These are phyloP conservation scores for Psophocarpus tetragonolobus DNA, from an alignment of 306 rosid genomes.

Conservation along the genomic window DNA sequence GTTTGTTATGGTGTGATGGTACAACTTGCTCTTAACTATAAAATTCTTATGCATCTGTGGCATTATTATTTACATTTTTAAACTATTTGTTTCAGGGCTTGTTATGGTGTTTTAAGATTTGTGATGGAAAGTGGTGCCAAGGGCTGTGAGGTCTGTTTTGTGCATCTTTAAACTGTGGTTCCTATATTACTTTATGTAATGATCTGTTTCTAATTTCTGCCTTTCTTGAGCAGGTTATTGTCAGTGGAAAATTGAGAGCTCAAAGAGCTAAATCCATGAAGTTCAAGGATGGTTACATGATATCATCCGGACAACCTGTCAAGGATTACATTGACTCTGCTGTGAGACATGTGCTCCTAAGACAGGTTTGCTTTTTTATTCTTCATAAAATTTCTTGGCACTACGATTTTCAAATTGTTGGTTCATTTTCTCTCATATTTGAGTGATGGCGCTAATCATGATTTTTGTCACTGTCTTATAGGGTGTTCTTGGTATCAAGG, in stretches of 20 bases:
- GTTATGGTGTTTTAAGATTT: slow-evolving; percentile 15
- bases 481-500: slow-evolving; percentile 20
- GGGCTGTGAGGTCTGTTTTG: slow-evolving; percentile 11
- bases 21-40: too few species aligned
- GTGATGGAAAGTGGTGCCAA: slow-evolving; percentile 25
- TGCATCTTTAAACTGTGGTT: too few species aligned
- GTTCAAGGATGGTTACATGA: slow-evolving; percentile 20
- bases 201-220: neutral
- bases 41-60: neutral
- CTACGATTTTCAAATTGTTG: neutral
- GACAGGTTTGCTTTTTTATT: neutral
- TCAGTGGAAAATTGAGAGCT: slow-evolving; percentile 9
- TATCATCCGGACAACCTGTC: slow-evolving; percentile 9
- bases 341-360: slow-evolving; percentile 1
- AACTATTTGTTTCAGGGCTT: neutral
- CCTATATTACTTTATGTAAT: neutral
- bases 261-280: slow-evolving; percentile 24
- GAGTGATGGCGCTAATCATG: neutral
- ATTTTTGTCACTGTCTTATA: neutral
- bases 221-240: slow-evolving; percentile 1
- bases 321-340: slow-evolving; percentile 20
- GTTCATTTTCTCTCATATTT: neutral
- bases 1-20: neutral
- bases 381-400: neutral
- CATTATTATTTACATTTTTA: neutral